These are phyloP conservation scores for Teunomyces cretensis DNA, from an alignment of 805 yeast genomes.

Conservation along the genomic window DNA sequence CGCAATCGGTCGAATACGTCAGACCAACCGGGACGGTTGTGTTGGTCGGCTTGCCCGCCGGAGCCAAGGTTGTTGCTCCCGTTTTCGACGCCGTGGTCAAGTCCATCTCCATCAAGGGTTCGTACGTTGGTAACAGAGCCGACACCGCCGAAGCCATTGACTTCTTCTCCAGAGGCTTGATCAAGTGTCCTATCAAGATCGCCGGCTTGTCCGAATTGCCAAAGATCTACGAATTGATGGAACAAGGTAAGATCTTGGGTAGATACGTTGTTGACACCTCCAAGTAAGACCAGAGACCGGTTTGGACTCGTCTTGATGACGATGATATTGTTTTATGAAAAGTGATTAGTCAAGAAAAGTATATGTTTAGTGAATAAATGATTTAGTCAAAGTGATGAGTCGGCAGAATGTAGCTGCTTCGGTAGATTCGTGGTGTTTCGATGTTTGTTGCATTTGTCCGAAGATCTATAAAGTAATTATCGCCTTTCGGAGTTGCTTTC, in stretches of 20 bases:
- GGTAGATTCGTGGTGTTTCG: too few relatives aligned
- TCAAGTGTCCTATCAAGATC: slow-evolving; percentile 70
- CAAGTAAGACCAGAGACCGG: slow-evolving; percentile 43
- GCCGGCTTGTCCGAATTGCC: slow-evolving; percentile 74
- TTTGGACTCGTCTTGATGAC: too few relatives aligned
- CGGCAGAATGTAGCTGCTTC: too few relatives aligned
- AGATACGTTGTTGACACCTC: slow-evolving; percentile 83
- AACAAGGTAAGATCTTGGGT: slow-evolving; percentile 80
- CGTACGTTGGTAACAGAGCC: slow-evolving; percentile 87
- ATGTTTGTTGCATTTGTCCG: too few relatives aligned
- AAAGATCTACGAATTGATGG: slow-evolving; percentile 72
- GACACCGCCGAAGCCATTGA: slow-evolving; percentile 81
- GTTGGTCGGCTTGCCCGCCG: slow-evolving; percentile 74
- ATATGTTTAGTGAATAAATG: too few relatives aligned
- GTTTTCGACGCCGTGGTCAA: slow-evolving; percentile 75
- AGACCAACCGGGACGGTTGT: slow-evolving; percentile 34
- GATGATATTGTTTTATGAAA: too few relatives aligned
- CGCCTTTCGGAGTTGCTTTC: too few relatives aligned
- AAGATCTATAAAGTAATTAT: too few relatives aligned
- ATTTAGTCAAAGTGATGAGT: too few relatives aligned
- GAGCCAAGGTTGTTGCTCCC: slow-evolving; percentile 66
- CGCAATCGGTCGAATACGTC: slow-evolving; percentile 48
- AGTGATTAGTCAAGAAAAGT: too few relatives aligned
- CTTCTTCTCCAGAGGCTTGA: slow-evolving; percentile 70
- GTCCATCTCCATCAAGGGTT: slow-evolving; percentile 71